Evolutionary conservation across 2,329 filamentous ascomycete species (phyloP).

Genomic region (Drechslerella dactyloides): DNA sequence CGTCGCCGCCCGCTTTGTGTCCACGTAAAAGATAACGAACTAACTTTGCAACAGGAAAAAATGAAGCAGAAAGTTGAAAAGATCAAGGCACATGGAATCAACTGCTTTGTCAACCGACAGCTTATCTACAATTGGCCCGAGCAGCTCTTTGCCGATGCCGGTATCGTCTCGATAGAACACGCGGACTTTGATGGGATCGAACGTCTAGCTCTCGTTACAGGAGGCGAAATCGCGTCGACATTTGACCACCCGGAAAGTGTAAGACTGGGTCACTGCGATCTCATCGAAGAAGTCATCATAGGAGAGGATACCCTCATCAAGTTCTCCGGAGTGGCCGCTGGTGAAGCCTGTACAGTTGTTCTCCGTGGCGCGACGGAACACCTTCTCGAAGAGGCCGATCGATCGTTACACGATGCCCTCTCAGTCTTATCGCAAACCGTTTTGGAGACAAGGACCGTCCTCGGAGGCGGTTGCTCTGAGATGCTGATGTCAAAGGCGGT

Average conservation of each 20-base stretch:
- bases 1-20: no score
- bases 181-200: conserved; percentile 99
- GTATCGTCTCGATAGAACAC: conserved; percentile 98
- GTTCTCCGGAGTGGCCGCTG: conserved; percentile 93
- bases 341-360: conserved; percentile 94
- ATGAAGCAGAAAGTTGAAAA: conserved; percentile 99
- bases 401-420: conserved; percentile 92
- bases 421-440: conserved; percentile 97
- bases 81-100: conserved; percentile 98
- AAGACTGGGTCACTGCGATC: conserved; percentile 90
- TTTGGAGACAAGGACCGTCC: conserved; percentile 88
- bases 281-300: conserved; percentile 98
- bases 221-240: conserved; percentile 94
- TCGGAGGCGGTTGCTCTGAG: conserved; percentile 94
- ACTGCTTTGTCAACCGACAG: conserved; percentile 99
- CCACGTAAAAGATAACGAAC: not conserved
- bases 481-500: conserved; percentile 99
- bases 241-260: conserved; percentile 98
- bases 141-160: conserved; percentile 95
- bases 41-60: conserved; percentile 72
- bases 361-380: conserved; percentile 95
- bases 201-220: conserved; percentile 89
- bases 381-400: conserved; percentile 93
- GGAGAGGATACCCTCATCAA: conserved; percentile 97
- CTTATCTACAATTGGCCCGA: conserved; percentile 99